Evolutionary conservation across 2,329 filamentous ascomycete species (phyloP).

Genomic region (Huntiella savannae): DNA sequence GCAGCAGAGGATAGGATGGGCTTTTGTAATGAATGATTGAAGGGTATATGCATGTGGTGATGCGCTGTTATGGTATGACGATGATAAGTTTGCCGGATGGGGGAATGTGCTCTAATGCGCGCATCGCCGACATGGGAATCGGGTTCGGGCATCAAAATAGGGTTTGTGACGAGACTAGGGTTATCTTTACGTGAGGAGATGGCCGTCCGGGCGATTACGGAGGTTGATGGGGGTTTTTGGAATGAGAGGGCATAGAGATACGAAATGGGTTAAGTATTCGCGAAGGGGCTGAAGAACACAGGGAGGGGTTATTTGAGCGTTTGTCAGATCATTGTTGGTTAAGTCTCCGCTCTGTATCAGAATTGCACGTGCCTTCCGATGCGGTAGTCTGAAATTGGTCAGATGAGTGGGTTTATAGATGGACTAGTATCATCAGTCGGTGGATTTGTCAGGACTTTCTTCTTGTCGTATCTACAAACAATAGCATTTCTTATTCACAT

Average conservation of each 20-base stretch:
- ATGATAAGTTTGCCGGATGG: not conserved
- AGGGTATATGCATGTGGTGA: not conserved
- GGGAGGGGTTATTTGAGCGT: not conserved
- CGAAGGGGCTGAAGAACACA: not conserved
- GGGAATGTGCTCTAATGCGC: slow-evolving; percentile 9
- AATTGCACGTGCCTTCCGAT: not conserved
- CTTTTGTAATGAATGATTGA: not conserved
- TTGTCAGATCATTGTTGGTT: not conserved
- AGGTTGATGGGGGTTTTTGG: not conserved
- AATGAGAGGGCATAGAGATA: not conserved
- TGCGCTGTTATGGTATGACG: not conserved
- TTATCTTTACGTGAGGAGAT: not conserved
- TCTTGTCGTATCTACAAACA: not conserved
- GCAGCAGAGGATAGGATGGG: not conserved
- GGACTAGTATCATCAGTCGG: not conserved
- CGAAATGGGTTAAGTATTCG: not conserved
- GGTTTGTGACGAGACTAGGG: not conserved
- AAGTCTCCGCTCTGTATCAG: not conserved
- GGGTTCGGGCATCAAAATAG: not conserved
- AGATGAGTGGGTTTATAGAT: too few species aligned
- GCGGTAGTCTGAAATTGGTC: too few species aligned
- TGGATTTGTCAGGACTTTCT: not conserved
- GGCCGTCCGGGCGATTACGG: not conserved
- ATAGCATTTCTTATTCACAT: not conserved
- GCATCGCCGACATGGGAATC: not conserved